Conservation (phyloP, 345 rosid species). For the Rhizophora mangle region DNA sequence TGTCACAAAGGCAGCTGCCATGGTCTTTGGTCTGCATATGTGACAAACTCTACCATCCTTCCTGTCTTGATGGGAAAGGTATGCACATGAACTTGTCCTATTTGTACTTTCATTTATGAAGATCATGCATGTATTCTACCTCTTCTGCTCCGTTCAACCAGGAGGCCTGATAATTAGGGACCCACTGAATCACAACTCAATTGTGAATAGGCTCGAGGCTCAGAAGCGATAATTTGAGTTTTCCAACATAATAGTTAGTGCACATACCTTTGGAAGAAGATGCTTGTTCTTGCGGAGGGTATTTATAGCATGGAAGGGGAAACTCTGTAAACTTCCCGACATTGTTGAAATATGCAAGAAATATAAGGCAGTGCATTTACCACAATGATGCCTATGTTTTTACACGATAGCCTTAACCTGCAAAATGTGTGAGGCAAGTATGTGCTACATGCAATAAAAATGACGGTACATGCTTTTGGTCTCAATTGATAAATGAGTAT, state of each 20-base stretch:
- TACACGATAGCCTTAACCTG: not conserved
- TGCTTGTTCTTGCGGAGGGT: slow-evolving; percentile 78
- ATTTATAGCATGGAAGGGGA: slow-evolving; percentile 97
- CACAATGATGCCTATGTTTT: not conserved
- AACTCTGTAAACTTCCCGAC: slow-evolving; percentile 81
- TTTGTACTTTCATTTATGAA: not conserved
- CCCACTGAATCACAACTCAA: slow-evolving; percentile 91
- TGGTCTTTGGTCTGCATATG: slow-evolving; percentile 79
- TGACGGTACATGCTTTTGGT: not conserved
- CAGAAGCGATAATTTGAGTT: slow-evolving; percentile 89
- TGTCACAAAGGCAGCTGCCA: slow-evolving; percentile 86
- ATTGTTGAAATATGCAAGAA: slow-evolving; percentile 81
- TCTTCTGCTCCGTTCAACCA: slow-evolving; percentile 32
- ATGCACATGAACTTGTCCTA: slow-evolving; percentile 10
- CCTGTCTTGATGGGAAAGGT: slow-evolving; percentile 91
- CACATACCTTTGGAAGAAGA: slow-evolving; percentile 93
- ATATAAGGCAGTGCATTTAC: slow-evolving; percentile 57
- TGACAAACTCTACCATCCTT: slow-evolving; percentile 77
- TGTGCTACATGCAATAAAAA: not conserved
- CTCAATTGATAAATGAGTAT: not conserved
- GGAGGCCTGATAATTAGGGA: slow-evolving; percentile 86
- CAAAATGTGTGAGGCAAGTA: not conserved
- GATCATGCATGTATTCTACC: not conserved
- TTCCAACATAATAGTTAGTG: slow-evolving; percentile 69
- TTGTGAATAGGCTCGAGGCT: slow-evolving; percentile 95